Evolutionary conservation across 75 land plant species (phyloP).

Genomic region (Chamaecyparis obtusa): DNA sequence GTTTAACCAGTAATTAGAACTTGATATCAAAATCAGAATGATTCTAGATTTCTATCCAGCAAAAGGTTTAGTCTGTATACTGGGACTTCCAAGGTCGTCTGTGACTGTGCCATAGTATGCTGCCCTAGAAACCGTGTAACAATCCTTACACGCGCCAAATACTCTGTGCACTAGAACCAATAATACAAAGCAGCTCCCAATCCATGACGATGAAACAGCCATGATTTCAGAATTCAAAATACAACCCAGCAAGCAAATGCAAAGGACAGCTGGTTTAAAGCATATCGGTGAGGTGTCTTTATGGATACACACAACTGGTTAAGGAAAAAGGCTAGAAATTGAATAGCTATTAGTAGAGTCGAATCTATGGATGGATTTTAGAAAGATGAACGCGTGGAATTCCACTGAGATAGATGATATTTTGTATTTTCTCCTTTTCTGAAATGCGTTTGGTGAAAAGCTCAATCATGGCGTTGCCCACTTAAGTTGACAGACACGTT

Average conservation of each 20-base stretch:
- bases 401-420: constrained; percentile 1
- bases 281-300: not conserved
- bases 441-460: constrained; percentile 2
- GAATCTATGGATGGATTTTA: not conserved
- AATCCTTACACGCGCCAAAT: not conserved
- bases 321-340: not conserved
- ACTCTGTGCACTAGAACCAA: not conserved
- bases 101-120: not conserved
- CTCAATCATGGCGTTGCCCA: not conserved
- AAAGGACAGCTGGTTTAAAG: not conserved
- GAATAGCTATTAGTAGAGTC: not conserved
- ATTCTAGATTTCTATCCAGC: not conserved
- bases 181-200: not conserved
- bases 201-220: not conserved
- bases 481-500: not conserved
- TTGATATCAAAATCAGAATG: too few relatives aligned
- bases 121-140: not conserved
- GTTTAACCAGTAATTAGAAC: too few relatives aligned
- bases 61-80: not conserved
- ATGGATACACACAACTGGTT: too few relatives aligned
- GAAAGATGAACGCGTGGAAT: not conserved
- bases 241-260: not conserved
- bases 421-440: not conserved
- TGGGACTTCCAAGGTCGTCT: not conserved
- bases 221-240: not conserved